Evolutionary conservation across 1,139 yeast genomes (phyloP).

Genomic region (Candida dubliniensis): DNA sequence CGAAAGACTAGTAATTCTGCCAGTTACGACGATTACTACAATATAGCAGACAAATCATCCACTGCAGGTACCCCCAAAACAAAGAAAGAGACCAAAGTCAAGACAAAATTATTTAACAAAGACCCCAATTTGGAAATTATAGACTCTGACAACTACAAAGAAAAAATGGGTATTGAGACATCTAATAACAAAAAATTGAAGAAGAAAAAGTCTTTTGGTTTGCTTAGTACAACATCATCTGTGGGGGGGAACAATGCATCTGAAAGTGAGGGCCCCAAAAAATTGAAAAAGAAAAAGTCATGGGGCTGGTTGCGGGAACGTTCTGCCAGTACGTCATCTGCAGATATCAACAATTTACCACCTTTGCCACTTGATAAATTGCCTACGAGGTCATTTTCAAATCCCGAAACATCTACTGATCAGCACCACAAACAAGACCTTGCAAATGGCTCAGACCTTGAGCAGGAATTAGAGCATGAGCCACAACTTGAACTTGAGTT

Average conservation of each 20-base stretch:
- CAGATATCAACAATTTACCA: slow-evolving; percentile 23
- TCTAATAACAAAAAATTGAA: slow-evolving; percentile 16
- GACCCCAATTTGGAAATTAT: slow-evolving; percentile 16
- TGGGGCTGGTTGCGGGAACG: slow-evolving; percentile 46
- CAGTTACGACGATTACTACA: slow-evolving; percentile 4
- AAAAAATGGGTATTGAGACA: slow-evolving; percentile 17
- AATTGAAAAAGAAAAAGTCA: slow-evolving; percentile 36
- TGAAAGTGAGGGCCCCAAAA: slow-evolving; percentile 20
- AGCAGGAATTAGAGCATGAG: too few species aligned
- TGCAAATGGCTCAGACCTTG: too few species aligned
- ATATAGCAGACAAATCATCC: slow-evolving; percentile 2
- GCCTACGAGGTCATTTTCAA: slow-evolving; percentile 36
- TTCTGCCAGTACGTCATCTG: slow-evolving; percentile 31
- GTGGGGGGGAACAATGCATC: neutral
- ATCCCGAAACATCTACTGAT: slow-evolving; percentile 25
- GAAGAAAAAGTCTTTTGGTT: slow-evolving; percentile 28
- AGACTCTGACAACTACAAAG: slow-evolving; percentile 15
- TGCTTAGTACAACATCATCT: slow-evolving; percentile 8
- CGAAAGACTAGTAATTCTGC: slow-evolving; percentile 2
- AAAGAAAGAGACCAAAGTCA: slow-evolving; percentile 14
- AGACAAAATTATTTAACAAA: slow-evolving; percentile 14
- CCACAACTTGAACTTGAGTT: too few species aligned
- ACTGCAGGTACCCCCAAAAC: slow-evolving; percentile 1
- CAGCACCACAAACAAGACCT: neutral
- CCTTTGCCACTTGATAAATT: slow-evolving; percentile 20